phyloP scores from a whole-genome alignment of 768 basidiomycete species.

The Leccinum rimulosum region DNA sequence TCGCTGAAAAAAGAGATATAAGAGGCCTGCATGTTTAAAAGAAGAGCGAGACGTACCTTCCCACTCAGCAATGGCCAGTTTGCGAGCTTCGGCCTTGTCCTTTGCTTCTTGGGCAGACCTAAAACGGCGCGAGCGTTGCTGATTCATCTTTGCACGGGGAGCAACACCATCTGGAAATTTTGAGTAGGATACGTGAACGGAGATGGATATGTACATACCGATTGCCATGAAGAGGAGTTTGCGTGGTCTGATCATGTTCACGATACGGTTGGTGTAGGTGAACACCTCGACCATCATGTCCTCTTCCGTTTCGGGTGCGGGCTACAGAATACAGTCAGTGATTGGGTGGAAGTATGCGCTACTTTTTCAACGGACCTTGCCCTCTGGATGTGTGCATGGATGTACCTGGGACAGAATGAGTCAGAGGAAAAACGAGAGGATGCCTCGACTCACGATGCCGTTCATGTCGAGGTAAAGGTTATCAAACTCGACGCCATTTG shows the following conservation, averaged over 20 bases:
- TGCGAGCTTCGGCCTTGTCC: constrained; percentile 86
- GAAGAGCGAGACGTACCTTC: constrained; percentile 53
- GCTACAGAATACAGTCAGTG: constrained; percentile 42
- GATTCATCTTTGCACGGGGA: constrained; percentile 99
- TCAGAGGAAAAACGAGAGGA: not conserved
- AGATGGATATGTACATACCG: constrained; percentile 49
- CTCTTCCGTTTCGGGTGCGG: constrained; percentile 95
- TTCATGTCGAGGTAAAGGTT: constrained; percentile 99
- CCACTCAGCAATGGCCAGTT: constrained; percentile 80
- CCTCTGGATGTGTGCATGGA: constrained; percentile 99
- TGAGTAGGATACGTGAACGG: constrained; percentile 1
- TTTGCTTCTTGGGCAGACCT: constrained; percentile 92
- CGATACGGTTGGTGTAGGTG: constrained; percentile 93
- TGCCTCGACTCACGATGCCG: constrained; percentile 68
- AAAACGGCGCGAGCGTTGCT: constrained; percentile 96
- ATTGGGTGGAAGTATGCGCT: not conserved
- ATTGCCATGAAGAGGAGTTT: constrained; percentile 98
- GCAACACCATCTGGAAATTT: constrained; percentile 81
- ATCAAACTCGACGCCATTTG: constrained; percentile 95
- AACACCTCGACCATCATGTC: constrained; percentile 99
- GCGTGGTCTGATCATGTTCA: constrained; percentile 94
- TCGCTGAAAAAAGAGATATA: constrained; percentile 50
- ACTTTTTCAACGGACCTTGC: constrained; percentile 55
- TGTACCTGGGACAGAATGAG: constrained; percentile 61
- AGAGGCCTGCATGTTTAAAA: not conserved